Base-by-base conservation (phyloP, 2,329 filamentous ascomycete genomes). In the Colletotrichum aenigma region DNA sequence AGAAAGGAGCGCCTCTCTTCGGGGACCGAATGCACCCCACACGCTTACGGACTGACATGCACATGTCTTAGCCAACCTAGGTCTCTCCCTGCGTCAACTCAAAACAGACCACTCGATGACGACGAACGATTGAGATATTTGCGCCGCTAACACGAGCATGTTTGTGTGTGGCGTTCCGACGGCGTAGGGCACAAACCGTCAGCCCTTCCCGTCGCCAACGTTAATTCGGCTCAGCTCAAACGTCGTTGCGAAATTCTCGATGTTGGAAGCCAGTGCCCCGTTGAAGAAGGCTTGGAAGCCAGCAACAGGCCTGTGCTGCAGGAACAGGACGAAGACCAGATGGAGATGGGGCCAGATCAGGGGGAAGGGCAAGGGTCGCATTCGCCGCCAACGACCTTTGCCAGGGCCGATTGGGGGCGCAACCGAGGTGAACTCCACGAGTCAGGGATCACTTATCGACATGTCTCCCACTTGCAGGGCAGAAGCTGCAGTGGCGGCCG, bases 241-340 rank as follows among this genome's bases (percentile, higher is more conserved):
- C 18, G 68, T 30, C 18, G 62, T 12, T 30, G 12, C 43, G 10
- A 21, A 21, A 52, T 13, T 21, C 16, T 52, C n/a, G 10, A 52
- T 21, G 43, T 21, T 52, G 1, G 43, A 52, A 28, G 38, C 38
- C 34, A 12, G 36, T 5, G 38, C 30, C 65, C 18, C n/a, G 52
- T 38, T 30, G 52, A 58, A 58, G 32, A 15, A 21, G 15, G 36
- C n/a, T n/a, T 26, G 55, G 15, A 48, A 55, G 55, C 36, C 62
- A 58, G 55, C 56, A 72, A 64, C 52, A 34, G 73, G 62, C 56
- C 62, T 56, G 69, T 75, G 73, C 68, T 66, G 68, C 34, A 52
- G 61, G 52, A 52, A 69, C 38, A 48, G 30, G 61, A 62, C 12
- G 12, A 34, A 21, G 24, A 60, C 52, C 16, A 68, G 65, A 69